Evolutionary conservation across 306 rosid species (phyloP), one percentile per base, ranked within the genome.

Genomic region (Mimosa bimucronata): DNA sequence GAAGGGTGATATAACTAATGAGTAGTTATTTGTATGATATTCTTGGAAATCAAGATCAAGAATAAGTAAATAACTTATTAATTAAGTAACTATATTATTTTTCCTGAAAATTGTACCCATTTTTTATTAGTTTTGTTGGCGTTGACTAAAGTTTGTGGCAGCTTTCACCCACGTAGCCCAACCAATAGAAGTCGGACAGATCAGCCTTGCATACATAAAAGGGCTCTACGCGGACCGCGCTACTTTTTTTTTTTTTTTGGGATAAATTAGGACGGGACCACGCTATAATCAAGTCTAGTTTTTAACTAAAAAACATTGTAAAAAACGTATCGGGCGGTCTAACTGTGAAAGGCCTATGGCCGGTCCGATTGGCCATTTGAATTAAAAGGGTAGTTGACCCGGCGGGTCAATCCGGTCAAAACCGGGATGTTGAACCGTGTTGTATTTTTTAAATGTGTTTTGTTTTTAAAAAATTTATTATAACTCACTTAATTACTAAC

Each of bases 151-250:
- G 0, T 11, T 11, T 19, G 7, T 44, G 68, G 21, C 13, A 40
- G 18, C 78, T 40, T 9, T 7, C 9, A 45, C 53, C 76, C 21
- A 79, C 82, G 85, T 69, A 61, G 2, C 9, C 1, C 42, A 26
- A 30, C 90, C 89, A 86, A 88, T 86, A 10, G 16, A 0, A 44
- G 26, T 4, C 60, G 21, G 85, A 80, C 88, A 88, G 5, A 64
- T 83, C 81, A 81, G 81, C 75, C 19, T 3, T 0, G n/a, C 18
- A 30, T 76, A 46, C 23, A 26, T 2, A 0, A 50, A 18, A 16
- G 57, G 57, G 19, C 5, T 34, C 38, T 6, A 34, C 38, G 38
- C 5, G 38, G 38, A 34, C 38, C 38, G 38, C 38, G 38, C n/a
- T 34, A 34, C 5, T 34, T 34, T 34, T 12, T 9, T 23, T 10